phyloP scores from a whole-genome alignment of 2,329 filamentous ascomycete species.

The Nothophoma quercina region DNA sequence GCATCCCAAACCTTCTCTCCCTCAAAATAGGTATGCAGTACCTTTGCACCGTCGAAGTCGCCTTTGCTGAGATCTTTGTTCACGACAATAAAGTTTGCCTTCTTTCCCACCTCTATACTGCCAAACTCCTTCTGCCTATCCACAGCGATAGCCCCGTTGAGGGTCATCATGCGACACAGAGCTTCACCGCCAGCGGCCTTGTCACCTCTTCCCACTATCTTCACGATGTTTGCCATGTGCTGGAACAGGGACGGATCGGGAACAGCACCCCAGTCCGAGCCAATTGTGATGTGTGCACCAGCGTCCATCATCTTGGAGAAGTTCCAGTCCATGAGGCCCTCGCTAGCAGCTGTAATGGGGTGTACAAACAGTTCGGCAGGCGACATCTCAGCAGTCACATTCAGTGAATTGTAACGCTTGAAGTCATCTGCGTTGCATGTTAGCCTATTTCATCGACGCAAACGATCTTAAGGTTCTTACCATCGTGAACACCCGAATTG shows the following conservation, averaged over 20 bases:
- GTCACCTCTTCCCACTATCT: slow-evolving; percentile 17
- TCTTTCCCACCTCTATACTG: slow-evolving; percentile 44
- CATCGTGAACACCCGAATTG: slow-evolving; percentile 28
- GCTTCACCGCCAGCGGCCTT: slow-evolving; percentile 21
- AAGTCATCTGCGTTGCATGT: slow-evolving; percentile 30
- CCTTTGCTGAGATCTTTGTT: slow-evolving; percentile 40
- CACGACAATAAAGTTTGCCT: slow-evolving; percentile 43
- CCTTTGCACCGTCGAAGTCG: slow-evolving; percentile 34
- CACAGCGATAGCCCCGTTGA: slow-evolving; percentile 40
- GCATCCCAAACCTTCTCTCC: slow-evolving; percentile 21
- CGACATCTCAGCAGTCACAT: slow-evolving; percentile 48
- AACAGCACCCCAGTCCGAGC: slow-evolving; percentile 33
- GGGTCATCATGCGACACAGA: slow-evolving; percentile 34
- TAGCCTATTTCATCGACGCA: not conserved
- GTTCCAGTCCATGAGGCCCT: slow-evolving; percentile 36
- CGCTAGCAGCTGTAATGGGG: slow-evolving; percentile 17
- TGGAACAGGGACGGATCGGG: slow-evolving; percentile 26
- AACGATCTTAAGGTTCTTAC: slow-evolving; percentile 6
- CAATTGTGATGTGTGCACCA: slow-evolving; percentile 42
- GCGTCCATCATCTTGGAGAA: slow-evolving; percentile 36
- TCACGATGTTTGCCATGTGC: slow-evolving; percentile 21
- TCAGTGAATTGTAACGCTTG: slow-evolving; percentile 34
- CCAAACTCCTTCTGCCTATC: slow-evolving; percentile 34
- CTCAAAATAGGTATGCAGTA: slow-evolving; percentile 42
- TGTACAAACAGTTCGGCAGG: slow-evolving; percentile 37